Percentiles rank a stretch among this genome's conserved stretches.
phyloP scores from a whole-genome alignment of 2,329 filamentous ascomycete species.

The Alternaria infectoria region DNA sequence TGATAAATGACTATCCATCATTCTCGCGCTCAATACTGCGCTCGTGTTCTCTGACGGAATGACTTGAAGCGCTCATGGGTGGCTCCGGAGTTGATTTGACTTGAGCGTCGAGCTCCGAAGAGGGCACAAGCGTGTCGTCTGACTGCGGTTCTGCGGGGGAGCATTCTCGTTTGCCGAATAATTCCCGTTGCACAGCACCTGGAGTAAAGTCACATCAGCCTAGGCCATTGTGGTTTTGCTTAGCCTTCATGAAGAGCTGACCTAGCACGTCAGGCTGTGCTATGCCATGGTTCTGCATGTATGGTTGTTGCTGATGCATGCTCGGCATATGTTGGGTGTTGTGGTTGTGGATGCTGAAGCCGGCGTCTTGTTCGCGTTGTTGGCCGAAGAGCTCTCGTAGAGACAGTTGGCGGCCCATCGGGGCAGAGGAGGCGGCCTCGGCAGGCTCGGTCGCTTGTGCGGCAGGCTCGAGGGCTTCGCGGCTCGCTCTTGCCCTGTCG shows the following conservation, averaged over 20 bases:
- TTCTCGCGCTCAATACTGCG: background rate
- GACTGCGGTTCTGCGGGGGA: background rate
- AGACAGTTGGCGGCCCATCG: conserved; percentile 61
- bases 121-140: background rate
- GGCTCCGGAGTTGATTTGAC: background rate
- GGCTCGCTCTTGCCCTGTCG: conserved; percentile 57
- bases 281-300: conserved; percentile 20
- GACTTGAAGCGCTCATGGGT: background rate
- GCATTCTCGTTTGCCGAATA: background rate
- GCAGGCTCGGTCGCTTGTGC: conserved; percentile 39
- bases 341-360: conserved; percentile 58
- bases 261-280: conserved; percentile 37
- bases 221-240: conserved; percentile 43
- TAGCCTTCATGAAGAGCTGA: conserved; percentile 46
- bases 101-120: background rate
- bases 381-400: conserved; percentile 63
- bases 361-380: conserved; percentile 59
- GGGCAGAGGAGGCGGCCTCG: conserved; percentile 43
- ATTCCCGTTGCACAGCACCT: background rate
- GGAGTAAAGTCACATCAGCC: conserved; percentile 24
- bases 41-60: background rate
- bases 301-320: conserved; percentile 48
- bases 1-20: background rate
- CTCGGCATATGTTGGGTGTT: conserved; percentile 24
- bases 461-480: conserved; percentile 47